phyloP scores from a whole-genome alignment of 345 rosid species.

The Lagerstroemia speciosa region DNA sequence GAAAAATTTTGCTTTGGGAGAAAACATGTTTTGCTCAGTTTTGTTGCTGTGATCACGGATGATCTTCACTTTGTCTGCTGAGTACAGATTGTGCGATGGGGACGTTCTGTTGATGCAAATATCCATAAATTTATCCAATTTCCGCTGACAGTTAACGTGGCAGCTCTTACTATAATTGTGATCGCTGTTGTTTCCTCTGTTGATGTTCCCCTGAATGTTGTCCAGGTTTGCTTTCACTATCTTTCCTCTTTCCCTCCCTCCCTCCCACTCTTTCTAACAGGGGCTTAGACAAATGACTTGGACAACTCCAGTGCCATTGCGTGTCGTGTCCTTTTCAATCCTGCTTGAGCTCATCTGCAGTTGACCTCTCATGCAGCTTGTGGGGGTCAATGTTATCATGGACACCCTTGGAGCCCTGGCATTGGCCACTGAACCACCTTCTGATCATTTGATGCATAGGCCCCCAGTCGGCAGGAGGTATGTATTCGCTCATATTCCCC shows the following conservation, averaged over 20 bases:
- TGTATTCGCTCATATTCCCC: background rate
- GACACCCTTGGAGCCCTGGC: conserved; percentile 99
- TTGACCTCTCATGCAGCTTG: conserved; percentile 42
- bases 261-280: too few relatives aligned
- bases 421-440: conserved; percentile 97
- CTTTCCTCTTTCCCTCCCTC: background rate
- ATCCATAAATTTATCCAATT: conserved; percentile 98
- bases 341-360: background rate
- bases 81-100: conserved; percentile 89
- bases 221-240: conserved; percentile 54
- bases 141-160: conserved; percentile 94
- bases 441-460: conserved; percentile 79
- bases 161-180: conserved; percentile 83
- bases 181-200: conserved; percentile 91
- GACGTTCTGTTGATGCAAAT: conserved; percentile 96
- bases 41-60: background rate
- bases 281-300: too few relatives aligned
- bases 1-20: background rate
- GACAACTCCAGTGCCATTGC: too few relatives aligned
- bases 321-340: background rate
- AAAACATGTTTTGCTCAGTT: background rate
- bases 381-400: conserved; percentile 99
- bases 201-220: conserved; percentile 93
- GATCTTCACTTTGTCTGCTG: background rate
- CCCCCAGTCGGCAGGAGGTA: conserved; percentile 97